These are phyloP conservation scores for Berberis thunbergii DNA, from an alignment of 164 flowering plant genomes.

Conservation along the genomic window DNA sequence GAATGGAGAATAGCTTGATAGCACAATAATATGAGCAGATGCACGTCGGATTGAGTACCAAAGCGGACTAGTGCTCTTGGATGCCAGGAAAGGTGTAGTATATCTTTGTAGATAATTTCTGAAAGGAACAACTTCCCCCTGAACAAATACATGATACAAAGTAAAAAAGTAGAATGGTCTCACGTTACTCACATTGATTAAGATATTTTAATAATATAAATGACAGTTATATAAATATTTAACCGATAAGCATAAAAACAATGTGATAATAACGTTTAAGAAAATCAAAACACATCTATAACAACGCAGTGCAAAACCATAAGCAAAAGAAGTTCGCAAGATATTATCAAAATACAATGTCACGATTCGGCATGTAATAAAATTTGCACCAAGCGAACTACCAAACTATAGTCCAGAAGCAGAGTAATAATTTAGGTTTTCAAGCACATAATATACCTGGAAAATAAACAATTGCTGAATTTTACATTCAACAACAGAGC, in stretches of 20 bases:
- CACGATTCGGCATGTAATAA: neutral
- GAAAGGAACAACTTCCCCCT: conserved; percentile 80
- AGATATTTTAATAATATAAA: too few species aligned
- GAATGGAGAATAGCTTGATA: conserved; percentile 93
- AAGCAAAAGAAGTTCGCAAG: neutral
- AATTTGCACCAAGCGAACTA: too few species aligned
- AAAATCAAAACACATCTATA: neutral
- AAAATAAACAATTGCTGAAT: too few species aligned
- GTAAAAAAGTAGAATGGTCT: neutral
- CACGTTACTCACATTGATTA: too few species aligned
- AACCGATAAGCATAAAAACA: neutral
- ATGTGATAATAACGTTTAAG: neutral
- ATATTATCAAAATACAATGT: neutral
- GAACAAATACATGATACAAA: neutral
- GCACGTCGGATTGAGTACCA: conserved; percentile 96
- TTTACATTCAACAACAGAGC: too few species aligned
- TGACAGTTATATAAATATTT: too few species aligned
- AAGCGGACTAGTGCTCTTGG: conserved; percentile 67
- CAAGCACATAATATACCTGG: too few species aligned
- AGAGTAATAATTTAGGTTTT: too few species aligned
- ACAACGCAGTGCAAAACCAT: neutral
- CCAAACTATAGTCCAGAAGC: too few species aligned
- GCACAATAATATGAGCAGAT: conserved; percentile 89
- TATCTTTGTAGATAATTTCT: conserved; percentile 59
- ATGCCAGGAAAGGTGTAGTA: conserved; percentile 59